Base-by-base conservation (phyloP, 2,329 filamentous ascomycete species). In the Aspergillus sp. region DNA sequence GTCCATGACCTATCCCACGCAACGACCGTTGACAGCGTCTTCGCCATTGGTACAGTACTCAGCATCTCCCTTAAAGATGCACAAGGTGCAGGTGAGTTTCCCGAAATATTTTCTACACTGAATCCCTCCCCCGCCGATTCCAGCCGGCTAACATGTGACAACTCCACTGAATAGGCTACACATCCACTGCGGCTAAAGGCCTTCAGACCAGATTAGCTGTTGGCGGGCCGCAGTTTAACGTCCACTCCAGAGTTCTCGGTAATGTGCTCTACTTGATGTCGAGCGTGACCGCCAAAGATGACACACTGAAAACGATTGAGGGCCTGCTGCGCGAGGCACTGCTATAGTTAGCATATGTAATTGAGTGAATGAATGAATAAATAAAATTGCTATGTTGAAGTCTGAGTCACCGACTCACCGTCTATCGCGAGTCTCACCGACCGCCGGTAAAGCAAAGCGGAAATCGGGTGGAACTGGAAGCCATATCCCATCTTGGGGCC, bases 31-130 rank as follows among this genome's bases (percentile, higher is more conserved):
- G 79, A 84, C 3, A 84, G 87, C 7, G 84, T 89, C 0, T 89
- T 90, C 77, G 88, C 90, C 0, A 75, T 95, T 1, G 91, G 91
- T 0, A 89, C 85, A 2, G 88, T 95, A 1, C 77, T 95, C 11
- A 87, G 88, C 0, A 86, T 96, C 39, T 79, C 79, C 12, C 63
- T 87, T 20, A 74, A 76, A 41, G 83, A 85, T 65, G 68, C 74
- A 3, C 68, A 70, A 30, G 81, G 80, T 19, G 76, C 75, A 61
- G 74, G 79, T 79, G 71, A 66, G 74, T 68, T 13, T 54, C 49
- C 34, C 42, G n/a, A 50, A 27, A 19, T 27, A 13, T 39, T 51
- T 49, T 45, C 51, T 45, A 44, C 13, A 39, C 30, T 37, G 34
- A n/a, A 34, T n/a, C n/a, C 0, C 27, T 20, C 20, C 17, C 37